Conservation (phyloP, 306 rosid species). For the Cucurbita ficifolia region DNA sequence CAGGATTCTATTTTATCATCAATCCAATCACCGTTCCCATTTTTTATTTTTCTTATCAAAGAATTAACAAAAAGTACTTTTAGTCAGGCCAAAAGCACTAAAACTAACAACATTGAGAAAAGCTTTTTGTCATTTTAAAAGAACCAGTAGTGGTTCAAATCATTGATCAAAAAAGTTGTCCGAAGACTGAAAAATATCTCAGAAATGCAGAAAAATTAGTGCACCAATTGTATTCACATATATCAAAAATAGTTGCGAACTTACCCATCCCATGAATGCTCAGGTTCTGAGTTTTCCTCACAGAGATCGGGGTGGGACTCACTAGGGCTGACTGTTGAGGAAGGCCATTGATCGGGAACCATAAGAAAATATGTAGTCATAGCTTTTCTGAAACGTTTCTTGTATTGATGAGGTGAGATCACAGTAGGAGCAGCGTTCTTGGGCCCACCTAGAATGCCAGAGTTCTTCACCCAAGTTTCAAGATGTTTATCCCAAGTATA, state of each 20-base stretch:
- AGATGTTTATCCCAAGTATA: conserved; percentile 99
- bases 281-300: conserved; percentile 40
- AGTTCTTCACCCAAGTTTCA: conserved; percentile 94
- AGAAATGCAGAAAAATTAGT: not conserved
- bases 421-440: conserved; percentile 79
- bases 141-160: not conserved
- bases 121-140: not conserved
- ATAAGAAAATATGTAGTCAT: conserved; percentile 89
- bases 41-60: not conserved
- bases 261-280: conserved; percentile 10
- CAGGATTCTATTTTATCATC: too few relatives aligned
- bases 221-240: not conserved
- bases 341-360: conserved; percentile 98
- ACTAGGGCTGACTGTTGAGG: conserved; percentile 38
- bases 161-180: not conserved
- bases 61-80: not conserved
- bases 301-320: conserved; percentile 52
- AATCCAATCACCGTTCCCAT: too few relatives aligned
- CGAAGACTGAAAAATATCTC: not conserved
- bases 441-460: conserved; percentile 96
- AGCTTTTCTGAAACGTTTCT: conserved; percentile 95
- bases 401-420: conserved; percentile 81
- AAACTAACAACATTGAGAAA: not conserved
- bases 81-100: not conserved
- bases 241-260: not conserved